Evolutionary conservation across 1,284 basidiomycete species (phyloP), one percentile per base, ranked within the genome.

Genomic region (Porodaedalea pini): DNA sequence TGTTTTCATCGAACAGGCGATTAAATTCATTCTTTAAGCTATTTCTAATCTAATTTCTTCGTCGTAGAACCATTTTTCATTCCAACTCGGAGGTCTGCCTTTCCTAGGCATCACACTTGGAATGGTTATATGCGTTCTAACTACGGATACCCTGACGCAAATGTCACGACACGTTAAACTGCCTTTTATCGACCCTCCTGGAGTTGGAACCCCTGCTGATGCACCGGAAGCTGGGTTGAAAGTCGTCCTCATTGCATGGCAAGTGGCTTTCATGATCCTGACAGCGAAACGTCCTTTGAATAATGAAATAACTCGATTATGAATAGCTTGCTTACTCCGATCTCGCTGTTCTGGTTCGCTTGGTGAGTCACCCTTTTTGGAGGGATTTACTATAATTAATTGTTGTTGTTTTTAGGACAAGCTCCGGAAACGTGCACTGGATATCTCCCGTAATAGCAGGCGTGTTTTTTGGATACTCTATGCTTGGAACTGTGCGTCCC

Each of bases 291-390:
- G 3, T 37, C 36, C n/a, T 2, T 37, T 2, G n/a, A 10, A 37
- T 3, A 2, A 2, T 37, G 36, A 2, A 37, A n/a, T n/a, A n/a
- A n/a, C n/a, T 29, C n/a, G 32, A 19, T 44, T 41, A 4, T 45
- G 8, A 11, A 23, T 11, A 60, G 54, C 25, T 27, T 53, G 1
- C 49, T 64, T 31, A 54, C 68, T 31, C 67, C 67, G 3, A 54
- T 66, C 4, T 68, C 68, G 1, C 54, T 67, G 8, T 68, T 69
- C 51, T 69, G 68, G 68, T 67, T 69, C 31, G 68, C 67, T 47
- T 69, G 68, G 68, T 68, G 27, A 3, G 66, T 4, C 4, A 39
- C 25, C 11, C 50, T 8, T 11, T 10, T 11, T 6, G 25, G 25
- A 40, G 40, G 34, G 23, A 21, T 21, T 4, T 43, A 17, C 29